Base-by-base conservation (phyloP, 768 basidiomycete genomes). In the Leccinum subtestaceum region DNA sequence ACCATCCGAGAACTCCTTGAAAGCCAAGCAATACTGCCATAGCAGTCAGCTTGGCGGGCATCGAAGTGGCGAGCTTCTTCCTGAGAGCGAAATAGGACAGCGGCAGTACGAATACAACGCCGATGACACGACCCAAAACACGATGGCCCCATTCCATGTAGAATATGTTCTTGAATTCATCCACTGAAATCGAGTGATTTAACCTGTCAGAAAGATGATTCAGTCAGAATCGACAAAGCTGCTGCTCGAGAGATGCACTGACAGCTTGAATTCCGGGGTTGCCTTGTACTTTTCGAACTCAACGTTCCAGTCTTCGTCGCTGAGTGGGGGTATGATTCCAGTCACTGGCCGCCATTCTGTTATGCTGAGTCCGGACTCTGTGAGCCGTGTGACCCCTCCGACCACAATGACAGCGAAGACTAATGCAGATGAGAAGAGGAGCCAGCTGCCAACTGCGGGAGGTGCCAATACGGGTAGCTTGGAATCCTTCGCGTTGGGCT, bases 61-160 rank as follows among this genome's bases (percentile, higher is more conserved):
- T 78, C 0, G 81, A 71, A 2, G 78, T 74, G 5, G 91, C 79
- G 29, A 98, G 86, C 60, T 84, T 83, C 61, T 85, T 87, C 43
- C 85, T 82, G 43, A 83, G 56, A 45, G 86, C 78, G 70, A 95
- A 97, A 78, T 95, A 97, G 34, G 82, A 77, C 43, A 94, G 78
- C 15, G 95, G 95, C 31, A 86, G 78, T 67, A 98, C 83, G 75
- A 98, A 98, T 45, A 84, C 83, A 53, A 91, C 60, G 43, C 91
- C 92, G 62, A 93, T 86, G 63, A 94, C 71, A 58, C 97, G 92
- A 9, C 97, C 97, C 53, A 98, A 85, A 55, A 96, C 76, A 46
- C 97, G 91, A 75, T 99, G 97, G 5, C 85, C 84, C 93, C 95
- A 99, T 81, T 99, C 97, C 96, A 95, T 95, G 76, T 89, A 90